A percentile compares a stretch with the other conserved stretches of the same genome.
Conservation (phyloP, 1,284 basidiomycete genomes). For the Cronartium quercuum region DNA sequence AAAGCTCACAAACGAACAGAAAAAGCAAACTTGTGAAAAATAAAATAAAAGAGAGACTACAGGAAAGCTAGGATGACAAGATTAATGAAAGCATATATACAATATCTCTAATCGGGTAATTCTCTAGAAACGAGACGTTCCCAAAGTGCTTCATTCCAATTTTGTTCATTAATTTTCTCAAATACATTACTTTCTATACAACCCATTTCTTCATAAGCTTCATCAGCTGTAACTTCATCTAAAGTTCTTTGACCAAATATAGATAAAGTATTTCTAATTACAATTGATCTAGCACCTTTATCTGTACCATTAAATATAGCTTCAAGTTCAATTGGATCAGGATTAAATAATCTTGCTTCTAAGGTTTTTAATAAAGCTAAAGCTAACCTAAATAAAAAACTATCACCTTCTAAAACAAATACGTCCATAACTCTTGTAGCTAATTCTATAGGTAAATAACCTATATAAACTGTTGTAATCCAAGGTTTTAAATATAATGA, state of each 20-base stretch:
- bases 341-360: slow-evolving; percentile 79
- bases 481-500: slow-evolving; percentile 66
- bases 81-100: too few species aligned
- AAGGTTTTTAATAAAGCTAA: slow-evolving; percentile 76
- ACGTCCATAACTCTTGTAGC: slow-evolving; percentile 53
- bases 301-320: slow-evolving; percentile 54
- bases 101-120: slow-evolving; percentile 62
- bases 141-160: slow-evolving; percentile 85
- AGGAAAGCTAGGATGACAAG: too few species aligned
- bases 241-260: slow-evolving; percentile 68
- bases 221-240: slow-evolving; percentile 69
- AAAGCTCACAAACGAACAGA: too few species aligned
- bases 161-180: background rate
- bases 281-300: slow-evolving; percentile 44
- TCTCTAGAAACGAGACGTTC: slow-evolving; percentile 73
- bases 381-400: slow-evolving; percentile 73
- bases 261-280: slow-evolving; percentile 41
- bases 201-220: slow-evolving; percentile 72
- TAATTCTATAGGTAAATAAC: slow-evolving; percentile 45
- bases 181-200: slow-evolving; percentile 13
- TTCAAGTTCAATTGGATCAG: slow-evolving; percentile 66
- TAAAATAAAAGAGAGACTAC: too few species aligned
- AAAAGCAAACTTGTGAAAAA: too few species aligned
- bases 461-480: slow-evolving; percentile 63
- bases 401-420: slow-evolving; percentile 74